phyloP scores from a whole-genome alignment of 2,329 filamentous ascomycete species.

The Neofusicoccum umdonicola region DNA sequence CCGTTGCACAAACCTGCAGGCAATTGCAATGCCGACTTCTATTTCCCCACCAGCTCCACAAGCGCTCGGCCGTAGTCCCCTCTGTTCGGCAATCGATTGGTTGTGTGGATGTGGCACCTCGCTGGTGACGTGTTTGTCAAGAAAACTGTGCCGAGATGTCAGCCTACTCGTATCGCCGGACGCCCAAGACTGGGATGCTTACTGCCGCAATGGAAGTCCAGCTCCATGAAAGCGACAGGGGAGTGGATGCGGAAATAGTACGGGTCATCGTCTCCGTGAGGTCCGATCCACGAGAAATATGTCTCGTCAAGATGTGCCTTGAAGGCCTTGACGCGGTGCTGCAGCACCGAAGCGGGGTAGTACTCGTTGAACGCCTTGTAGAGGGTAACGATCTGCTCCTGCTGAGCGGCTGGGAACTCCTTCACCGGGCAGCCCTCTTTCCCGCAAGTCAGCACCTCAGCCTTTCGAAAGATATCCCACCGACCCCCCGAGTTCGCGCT shows the following conservation, averaged over 20 bases:
- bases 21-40: background rate
- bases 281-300: slow-evolving; percentile 78
- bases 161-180: background rate
- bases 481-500: background rate
- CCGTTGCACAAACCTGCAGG: background rate
- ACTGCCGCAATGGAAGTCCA: slow-evolving; percentile 71
- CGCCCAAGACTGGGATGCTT: background rate
- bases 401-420: slow-evolving; percentile 48
- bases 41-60: slow-evolving; percentile 25
- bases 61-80: slow-evolving; percentile 70
- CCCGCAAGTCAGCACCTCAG: background rate
- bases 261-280: slow-evolving; percentile 62
- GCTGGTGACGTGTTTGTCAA: slow-evolving; percentile 69
- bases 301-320: slow-evolving; percentile 63
- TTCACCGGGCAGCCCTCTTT: slow-evolving; percentile 3
- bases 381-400: slow-evolving; percentile 57
- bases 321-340: slow-evolving; percentile 55
- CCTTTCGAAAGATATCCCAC: background rate
- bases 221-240: slow-evolving; percentile 71
- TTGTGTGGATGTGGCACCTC: slow-evolving; percentile 77
- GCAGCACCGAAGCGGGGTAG: slow-evolving; percentile 57
- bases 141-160: slow-evolving; percentile 53
- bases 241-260: slow-evolving; percentile 80
- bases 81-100: slow-evolving; percentile 68
- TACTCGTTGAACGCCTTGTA: slow-evolving; percentile 67